A percentile compares a stretch with the other conserved stretches of the same genome.
These are phyloP conservation scores for Vitis hybrid DNA, from an alignment of 177 flowering plant species.

Conservation along the genomic window DNA sequence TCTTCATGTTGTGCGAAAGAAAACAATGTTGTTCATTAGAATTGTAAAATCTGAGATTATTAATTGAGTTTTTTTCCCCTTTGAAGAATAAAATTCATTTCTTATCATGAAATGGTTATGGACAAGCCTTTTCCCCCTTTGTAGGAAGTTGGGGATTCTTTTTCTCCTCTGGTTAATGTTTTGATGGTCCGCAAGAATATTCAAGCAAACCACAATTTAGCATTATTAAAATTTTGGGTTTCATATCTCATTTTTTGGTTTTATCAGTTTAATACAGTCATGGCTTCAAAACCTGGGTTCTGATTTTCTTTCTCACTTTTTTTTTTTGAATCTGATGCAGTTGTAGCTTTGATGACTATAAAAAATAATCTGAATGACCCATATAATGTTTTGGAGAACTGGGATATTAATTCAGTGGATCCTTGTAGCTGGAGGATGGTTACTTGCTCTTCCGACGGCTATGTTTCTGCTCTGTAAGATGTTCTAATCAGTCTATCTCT, in stretches of 20 bases:
- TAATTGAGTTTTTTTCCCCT: not conserved
- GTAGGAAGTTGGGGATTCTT: no score
- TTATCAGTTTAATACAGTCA: not conserved
- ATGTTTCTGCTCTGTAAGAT: constrained; percentile 82
- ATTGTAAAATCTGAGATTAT: not conserved
- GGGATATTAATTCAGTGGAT: constrained; percentile 95
- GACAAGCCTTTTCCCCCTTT: no score
- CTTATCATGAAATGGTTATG: no score
- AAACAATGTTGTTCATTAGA: not conserved
- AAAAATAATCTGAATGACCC: constrained; percentile 72
- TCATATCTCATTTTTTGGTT: not conserved
- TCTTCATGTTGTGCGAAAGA: not conserved
- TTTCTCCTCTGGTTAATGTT: constrained; percentile 10
- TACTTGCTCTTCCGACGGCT: constrained; percentile 79
- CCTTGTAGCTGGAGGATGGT: constrained; percentile 99
- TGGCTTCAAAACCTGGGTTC: not conserved
- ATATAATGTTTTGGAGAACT: constrained; percentile 80
- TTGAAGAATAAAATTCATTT: no score
- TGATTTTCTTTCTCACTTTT: not conserved
- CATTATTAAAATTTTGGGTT: not conserved
- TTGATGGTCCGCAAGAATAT: constrained; percentile 3
- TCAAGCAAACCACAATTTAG: not conserved
- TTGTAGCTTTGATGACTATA: constrained; percentile 82
- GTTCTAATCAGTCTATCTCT: not conserved
- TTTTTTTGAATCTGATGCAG: constrained; percentile 41